These are phyloP conservation scores for Medicago truncatula DNA, from an alignment of 306 rosid species.

Conservation along the genomic window DNA sequence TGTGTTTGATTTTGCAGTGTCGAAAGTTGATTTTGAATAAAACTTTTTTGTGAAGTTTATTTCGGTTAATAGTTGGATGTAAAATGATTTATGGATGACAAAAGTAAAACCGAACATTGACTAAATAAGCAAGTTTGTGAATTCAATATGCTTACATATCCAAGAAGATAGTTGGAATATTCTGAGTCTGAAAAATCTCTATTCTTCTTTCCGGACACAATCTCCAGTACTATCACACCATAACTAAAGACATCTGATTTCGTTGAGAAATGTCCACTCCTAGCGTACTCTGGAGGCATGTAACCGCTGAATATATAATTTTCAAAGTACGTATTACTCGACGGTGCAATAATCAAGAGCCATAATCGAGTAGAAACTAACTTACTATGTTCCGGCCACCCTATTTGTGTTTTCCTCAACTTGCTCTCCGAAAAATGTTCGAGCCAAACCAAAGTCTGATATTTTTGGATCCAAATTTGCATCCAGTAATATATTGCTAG, in stretches of 20 bases:
- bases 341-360: neutral
- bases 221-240: constrained; percentile 6
- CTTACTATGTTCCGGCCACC: constrained; percentile 21
- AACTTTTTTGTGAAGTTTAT: neutral
- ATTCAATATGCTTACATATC: constrained; percentile 2
- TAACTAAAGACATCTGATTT: constrained; percentile 17
- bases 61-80: neutral
- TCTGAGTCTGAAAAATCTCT: neutral
- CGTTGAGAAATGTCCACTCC: neutral
- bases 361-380: neutral
- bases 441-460: constrained; percentile 4
- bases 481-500: constrained; percentile 19
- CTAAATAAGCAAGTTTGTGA: neutral
- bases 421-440: constrained; percentile 1
- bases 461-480: constrained; percentile 15
- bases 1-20: neutral
- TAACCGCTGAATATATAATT: neutral
- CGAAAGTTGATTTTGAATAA: neutral
- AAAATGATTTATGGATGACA: neutral
- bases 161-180: constrained; percentile 2
- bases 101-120: neutral
- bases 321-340: neutral
- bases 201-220: neutral
- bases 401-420: constrained; percentile 8
- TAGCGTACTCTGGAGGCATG: constrained; percentile 16